phyloP scores from a whole-genome alignment of 805 yeast species.

The Myxozyma nipponensis region DNA sequence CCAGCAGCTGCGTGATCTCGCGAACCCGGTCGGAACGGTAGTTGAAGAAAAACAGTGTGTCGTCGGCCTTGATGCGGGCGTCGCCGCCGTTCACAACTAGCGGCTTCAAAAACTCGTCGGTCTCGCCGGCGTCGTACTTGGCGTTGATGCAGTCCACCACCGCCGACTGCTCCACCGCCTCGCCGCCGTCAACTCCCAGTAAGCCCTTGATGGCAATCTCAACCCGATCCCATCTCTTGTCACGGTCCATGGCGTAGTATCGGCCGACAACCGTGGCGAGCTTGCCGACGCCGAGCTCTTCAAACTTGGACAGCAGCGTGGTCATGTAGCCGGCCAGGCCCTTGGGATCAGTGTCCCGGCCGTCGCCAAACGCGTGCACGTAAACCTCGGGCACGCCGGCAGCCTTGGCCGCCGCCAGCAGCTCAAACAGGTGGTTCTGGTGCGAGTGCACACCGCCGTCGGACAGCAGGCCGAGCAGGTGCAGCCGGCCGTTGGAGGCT shows the following conservation, averaged over 20 bases:
- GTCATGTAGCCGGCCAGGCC: constrained; percentile 20
- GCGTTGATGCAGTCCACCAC: constrained; percentile 19
- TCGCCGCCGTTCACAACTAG: constrained; percentile 25
- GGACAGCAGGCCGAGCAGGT: constrained; percentile 25
- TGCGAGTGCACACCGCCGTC: constrained; percentile 31
- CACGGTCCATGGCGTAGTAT: constrained; percentile 31
- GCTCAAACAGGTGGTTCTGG: constrained; percentile 29
- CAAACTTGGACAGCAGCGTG: constrained; percentile 26
- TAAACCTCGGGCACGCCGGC: constrained; percentile 22
- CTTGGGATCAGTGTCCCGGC: constrained; percentile 31
- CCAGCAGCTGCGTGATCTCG: constrained; percentile 30
- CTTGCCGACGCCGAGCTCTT: constrained; percentile 28
- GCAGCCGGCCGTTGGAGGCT: constrained; percentile 23
- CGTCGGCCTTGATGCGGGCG: constrained; percentile 26
- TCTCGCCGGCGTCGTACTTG: constrained; percentile 28
- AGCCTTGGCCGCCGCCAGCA: constrained; percentile 25
- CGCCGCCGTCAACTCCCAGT: constrained; percentile 19
- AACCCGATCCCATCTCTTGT: constrained; percentile 30
- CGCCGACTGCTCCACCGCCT: constrained; percentile 18
- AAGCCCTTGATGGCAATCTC: constrained; percentile 28
- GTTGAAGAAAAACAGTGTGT: constrained; percentile 29
- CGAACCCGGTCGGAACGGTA: constrained; percentile 32
- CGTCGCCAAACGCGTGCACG: constrained; percentile 30
- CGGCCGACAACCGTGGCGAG: constrained; percentile 30
- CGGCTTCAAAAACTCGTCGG: constrained; percentile 29